phyloP scores from a whole-genome alignment of 2,329 filamentous ascomycete genomes.

The Diaporthe humulicola region DNA sequence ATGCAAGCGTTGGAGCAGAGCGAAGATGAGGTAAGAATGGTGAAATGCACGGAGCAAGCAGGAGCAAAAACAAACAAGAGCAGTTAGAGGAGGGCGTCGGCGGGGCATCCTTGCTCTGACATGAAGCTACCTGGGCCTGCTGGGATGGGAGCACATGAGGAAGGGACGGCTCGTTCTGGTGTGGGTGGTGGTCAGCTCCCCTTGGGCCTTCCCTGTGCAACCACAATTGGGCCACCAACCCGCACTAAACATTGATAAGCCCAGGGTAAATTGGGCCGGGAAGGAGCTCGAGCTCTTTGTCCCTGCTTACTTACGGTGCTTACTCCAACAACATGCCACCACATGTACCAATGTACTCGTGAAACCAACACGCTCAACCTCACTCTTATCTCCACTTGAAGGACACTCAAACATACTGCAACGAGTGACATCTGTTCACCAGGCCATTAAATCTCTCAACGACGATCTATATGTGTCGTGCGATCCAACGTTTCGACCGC shows the following conservation, averaged over 20 bases:
- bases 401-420: background rate
- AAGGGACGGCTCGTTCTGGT: background rate
- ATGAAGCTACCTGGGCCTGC: background rate
- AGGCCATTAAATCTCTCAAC: conserved; percentile 1
- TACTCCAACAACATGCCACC: background rate
- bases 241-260: rapidly evolving
- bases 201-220: background rate
- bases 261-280: background rate
- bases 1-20: background rate
- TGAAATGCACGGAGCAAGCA: background rate
- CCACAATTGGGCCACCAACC: background rate
- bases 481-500: conserved; percentile 15
- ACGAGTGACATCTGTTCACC: background rate
- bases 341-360: background rate
- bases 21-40: conserved; percentile 21
- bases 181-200: background rate
- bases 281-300: background rate
- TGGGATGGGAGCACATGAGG: background rate
- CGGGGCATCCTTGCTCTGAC: conserved; percentile 2
- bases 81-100: background rate
- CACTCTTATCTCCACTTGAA: background rate
- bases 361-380: background rate
- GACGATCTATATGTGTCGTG: background rate
- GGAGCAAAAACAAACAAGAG: background rate
- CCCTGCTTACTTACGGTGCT: background rate